These are phyloP conservation scores for Trichoderma gamsii DNA, from an alignment of 495 filamentous ascomycete species.

Conservation along the genomic window DNA sequence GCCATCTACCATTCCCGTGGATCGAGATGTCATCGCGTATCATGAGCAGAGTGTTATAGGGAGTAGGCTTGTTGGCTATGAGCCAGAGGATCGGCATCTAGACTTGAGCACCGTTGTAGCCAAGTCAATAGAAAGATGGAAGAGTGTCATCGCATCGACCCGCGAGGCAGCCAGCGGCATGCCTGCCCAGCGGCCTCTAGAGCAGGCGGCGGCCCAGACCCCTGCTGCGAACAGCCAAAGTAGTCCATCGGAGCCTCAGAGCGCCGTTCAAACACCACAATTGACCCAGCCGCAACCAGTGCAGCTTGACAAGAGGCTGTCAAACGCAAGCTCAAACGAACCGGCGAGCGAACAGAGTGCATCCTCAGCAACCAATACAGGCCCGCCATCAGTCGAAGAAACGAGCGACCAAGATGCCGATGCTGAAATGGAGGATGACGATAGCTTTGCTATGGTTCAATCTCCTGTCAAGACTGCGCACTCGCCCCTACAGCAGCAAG, in stretches of 20 bases:
- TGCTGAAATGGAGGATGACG: constrained; percentile 36
- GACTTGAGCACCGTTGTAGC: constrained; percentile 42
- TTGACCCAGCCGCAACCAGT: constrained; percentile 17
- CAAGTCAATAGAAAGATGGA: constrained; percentile 47
- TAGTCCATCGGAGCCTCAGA: constrained; percentile 4
- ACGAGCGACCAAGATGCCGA: constrained; percentile 37
- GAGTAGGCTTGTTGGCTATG: constrained; percentile 31
- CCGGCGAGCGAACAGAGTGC: constrained; percentile 18
- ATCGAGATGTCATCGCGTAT: constrained; percentile 33
- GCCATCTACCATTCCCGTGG: constrained; percentile 56
- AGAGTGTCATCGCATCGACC: constrained; percentile 40
- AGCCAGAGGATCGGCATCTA: constrained; percentile 36
- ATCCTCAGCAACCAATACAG: constrained; percentile 2
- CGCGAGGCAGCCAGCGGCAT: constrained; percentile 30
- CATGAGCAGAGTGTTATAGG: constrained; percentile 28
- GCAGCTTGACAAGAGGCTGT: constrained; percentile 18
- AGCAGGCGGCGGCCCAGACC: constrained; percentile 20
- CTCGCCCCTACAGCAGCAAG: constrained; percentile 23
- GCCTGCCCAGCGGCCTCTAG: constrained; percentile 30
- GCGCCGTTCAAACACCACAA: constrained; percentile 19
- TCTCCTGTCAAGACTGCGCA: constrained; percentile 13
- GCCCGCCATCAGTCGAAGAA: constrained; percentile 26
- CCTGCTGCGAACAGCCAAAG: constrained; percentile 8
- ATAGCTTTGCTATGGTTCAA: constrained; percentile 28
- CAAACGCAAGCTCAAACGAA: constrained; percentile 16